A percentile compares a stretch with the other conserved stretches of the same genome.
phyloP scores from a whole-genome alignment of 208 protist species.

The Zelonia costaricensis region DNA sequence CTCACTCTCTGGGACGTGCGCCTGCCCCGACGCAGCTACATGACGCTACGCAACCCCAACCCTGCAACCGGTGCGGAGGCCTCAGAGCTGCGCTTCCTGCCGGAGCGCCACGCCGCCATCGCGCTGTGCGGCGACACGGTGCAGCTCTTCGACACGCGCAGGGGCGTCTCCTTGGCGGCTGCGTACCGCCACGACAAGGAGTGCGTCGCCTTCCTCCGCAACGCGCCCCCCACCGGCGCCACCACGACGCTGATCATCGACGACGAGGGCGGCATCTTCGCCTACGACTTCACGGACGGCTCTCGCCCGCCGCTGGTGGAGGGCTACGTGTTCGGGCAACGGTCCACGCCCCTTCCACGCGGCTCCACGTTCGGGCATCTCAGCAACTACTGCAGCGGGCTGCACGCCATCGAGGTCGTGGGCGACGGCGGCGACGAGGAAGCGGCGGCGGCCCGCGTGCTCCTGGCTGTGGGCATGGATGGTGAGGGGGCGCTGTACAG shows the following conservation, averaged over 20 bases:
- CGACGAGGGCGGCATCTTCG: conserved; percentile 66
- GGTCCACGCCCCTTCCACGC: conserved; percentile 7
- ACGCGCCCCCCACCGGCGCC: conserved; percentile 7
- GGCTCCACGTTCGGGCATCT: conserved; percentile 39
- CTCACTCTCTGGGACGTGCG: conserved; percentile 67
- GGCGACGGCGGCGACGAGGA: background rate
- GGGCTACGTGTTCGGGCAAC: conserved; percentile 39
- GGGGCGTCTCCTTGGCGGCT: conserved; percentile 9
- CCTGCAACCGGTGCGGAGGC: conserved; percentile 17
- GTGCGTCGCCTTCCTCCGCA: conserved; percentile 32
- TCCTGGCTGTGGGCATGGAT: conserved; percentile 74
- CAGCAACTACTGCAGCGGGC: conserved; percentile 49
- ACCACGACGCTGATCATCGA: conserved; percentile 46
- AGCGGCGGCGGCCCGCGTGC: background rate
- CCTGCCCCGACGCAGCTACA: conserved; percentile 37
- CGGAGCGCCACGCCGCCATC: conserved; percentile 42
- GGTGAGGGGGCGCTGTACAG: conserved; percentile 47
- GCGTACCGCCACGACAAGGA: conserved; percentile 47
- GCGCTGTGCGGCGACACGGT: conserved; percentile 46
- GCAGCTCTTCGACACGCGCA: conserved; percentile 56
- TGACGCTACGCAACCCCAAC: conserved; percentile 26
- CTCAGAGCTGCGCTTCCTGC: conserved; percentile 47
- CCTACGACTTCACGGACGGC: conserved; percentile 30
- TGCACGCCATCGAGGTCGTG: conserved; percentile 16
- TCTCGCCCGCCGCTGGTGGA: conserved; percentile 24